phyloP scores from a whole-genome alignment of 441 rosid genomes.

The Populus hybrid region DNA sequence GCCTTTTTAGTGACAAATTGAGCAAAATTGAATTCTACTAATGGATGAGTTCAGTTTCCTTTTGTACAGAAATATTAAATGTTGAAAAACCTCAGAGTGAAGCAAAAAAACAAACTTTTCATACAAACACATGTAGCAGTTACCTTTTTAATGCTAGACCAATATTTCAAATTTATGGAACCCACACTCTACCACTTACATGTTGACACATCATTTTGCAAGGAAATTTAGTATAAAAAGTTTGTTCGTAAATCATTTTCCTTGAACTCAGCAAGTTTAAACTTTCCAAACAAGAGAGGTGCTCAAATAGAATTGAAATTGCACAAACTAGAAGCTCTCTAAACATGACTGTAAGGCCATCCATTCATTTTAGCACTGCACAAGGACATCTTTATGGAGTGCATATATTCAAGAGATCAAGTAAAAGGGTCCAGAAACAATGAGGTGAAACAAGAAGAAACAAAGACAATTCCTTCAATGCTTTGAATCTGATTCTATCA shows the following conservation, averaged over 20 bases:
- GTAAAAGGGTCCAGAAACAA: constrained; percentile 1
- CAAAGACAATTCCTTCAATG: not conserved
- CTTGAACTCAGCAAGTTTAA: not conserved
- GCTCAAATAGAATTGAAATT: not conserved
- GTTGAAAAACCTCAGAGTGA: not conserved
- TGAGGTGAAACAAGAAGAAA: not conserved
- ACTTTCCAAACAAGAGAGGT: not conserved
- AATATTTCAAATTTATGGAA: too few species aligned
- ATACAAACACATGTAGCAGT: too few species aligned
- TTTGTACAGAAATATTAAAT: not conserved
- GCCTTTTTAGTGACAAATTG: not conserved
- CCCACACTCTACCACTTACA: too few species aligned
- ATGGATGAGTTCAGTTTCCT: not conserved
- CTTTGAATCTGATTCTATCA: not conserved
- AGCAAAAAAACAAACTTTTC: too few species aligned
- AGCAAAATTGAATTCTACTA: not conserved
- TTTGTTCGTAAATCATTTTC: too few species aligned
- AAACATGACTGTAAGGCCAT: not conserved
- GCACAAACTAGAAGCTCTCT: not conserved
- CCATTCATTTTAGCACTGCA: not conserved
- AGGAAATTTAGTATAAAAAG: too few species aligned
- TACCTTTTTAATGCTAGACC: too few species aligned
- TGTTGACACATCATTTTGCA: too few species aligned
- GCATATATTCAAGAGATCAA: not conserved
- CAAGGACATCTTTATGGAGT: not conserved